These are phyloP conservation scores for Blastobotrys parvus DNA, from an alignment of 805 yeast genomes.

Conservation along the genomic window DNA sequence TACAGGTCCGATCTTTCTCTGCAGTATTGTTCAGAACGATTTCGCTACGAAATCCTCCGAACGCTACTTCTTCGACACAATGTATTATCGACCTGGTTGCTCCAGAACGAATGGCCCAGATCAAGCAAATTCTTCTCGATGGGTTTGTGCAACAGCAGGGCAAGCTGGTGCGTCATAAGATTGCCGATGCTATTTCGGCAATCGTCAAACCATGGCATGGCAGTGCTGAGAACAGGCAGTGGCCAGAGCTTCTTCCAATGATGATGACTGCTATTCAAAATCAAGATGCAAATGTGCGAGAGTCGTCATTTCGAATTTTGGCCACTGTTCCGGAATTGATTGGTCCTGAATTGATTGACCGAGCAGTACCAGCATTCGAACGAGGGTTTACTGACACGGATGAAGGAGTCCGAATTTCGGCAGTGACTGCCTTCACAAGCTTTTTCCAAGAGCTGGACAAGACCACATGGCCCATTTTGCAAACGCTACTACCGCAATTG, in stretches of 20 bases:
- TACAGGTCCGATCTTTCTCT: constrained; percentile 46
- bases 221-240: constrained; percentile 35
- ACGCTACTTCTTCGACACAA: constrained; percentile 53
- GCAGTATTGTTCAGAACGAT: constrained; percentile 87
- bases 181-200: constrained; percentile 91
- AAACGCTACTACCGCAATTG: constrained; percentile 73
- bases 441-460: constrained; percentile 79
- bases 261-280: constrained; percentile 56
- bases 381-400: constrained; percentile 70
- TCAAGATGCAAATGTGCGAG: constrained; percentile 62
- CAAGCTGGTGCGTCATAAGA: constrained; percentile 77
- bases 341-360: constrained; percentile 45
- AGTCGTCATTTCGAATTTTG: constrained; percentile 84
- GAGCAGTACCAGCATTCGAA: constrained; percentile 59
- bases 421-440: constrained; percentile 87
- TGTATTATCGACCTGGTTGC: constrained; percentile 69
- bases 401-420: constrained; percentile 83
- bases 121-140: constrained; percentile 55
- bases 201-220: constrained; percentile 49
- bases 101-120: constrained; percentile 48
- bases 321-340: constrained; percentile 76
- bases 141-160: constrained; percentile 65
- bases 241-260: constrained; percentile 78
- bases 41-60: constrained; percentile 71
- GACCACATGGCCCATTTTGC: constrained; percentile 64